These are phyloP conservation scores for Larix kaempferi DNA, from an alignment of 75 land plant species.

Conservation along the genomic window DNA sequence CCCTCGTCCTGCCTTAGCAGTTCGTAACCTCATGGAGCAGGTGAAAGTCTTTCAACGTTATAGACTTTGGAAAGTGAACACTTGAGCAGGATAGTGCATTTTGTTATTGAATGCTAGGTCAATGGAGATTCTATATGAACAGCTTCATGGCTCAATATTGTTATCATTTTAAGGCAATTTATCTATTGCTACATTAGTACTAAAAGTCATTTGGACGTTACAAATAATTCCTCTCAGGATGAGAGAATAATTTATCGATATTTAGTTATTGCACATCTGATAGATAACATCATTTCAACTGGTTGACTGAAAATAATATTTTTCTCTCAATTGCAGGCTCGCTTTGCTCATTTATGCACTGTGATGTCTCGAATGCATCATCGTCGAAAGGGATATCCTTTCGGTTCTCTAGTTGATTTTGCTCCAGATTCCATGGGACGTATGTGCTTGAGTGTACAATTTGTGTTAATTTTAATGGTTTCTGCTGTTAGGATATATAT, in stretches of 20 bases:
- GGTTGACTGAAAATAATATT: not conserved
- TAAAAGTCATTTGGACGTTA: not conserved
- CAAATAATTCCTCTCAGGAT: not conserved
- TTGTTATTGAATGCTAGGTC: not conserved
- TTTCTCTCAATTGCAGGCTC: conserved; percentile 56
- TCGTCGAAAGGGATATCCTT: conserved; percentile 88
- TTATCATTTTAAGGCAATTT: not conserved
- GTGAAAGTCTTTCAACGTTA: conserved; percentile 19
- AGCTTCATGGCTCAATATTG: not conserved
- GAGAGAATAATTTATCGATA: not conserved
- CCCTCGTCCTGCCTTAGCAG: conserved; percentile 92
- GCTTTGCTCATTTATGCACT: conserved; percentile 96
- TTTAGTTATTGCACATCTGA: not conserved
- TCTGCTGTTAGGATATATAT: not conserved
- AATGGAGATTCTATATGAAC: not conserved
- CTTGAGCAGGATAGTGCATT: not conserved
- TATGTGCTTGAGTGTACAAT: conserved; percentile 38
- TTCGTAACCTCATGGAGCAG: conserved; percentile 98
- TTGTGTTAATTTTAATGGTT: not conserved
- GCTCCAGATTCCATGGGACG: conserved; percentile 93
- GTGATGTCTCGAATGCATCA: conserved; percentile 99
- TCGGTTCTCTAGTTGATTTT: conserved; percentile 97
- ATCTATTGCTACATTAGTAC: not conserved
- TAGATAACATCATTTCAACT: not conserved
- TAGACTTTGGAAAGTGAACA: not conserved